Evolutionary conservation across 495 filamentous ascomycete genomes (phyloP).

Genomic region (Podospora comata): DNA sequence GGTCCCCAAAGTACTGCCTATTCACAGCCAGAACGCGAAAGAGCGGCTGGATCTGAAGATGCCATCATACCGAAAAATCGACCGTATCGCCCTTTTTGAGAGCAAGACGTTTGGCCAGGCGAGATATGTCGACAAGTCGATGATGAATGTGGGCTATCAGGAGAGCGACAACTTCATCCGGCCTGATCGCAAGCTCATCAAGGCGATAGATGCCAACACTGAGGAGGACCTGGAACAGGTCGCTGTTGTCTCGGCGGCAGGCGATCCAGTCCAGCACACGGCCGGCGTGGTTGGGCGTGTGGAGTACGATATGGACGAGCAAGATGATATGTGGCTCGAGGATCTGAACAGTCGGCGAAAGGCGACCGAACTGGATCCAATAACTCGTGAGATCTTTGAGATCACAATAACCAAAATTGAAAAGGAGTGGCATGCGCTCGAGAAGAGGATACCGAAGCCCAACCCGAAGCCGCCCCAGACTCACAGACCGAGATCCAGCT

Average conservation of each 20-base stretch:
- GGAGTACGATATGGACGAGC: constrained; percentile 99
- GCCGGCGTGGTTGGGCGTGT: constrained; percentile 64
- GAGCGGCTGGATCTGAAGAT: constrained; percentile 59
- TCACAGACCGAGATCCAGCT: constrained; percentile 84
- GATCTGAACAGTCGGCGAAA: constrained; percentile 74
- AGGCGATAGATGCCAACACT: constrained; percentile 66
- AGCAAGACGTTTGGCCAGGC: constrained; percentile 54
- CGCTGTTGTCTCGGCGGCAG: constrained; percentile 56
- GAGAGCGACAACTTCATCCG: constrained; percentile 83
- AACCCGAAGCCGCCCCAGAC: constrained; percentile 94
- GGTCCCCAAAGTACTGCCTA: constrained; percentile 50
- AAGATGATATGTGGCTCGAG: constrained; percentile 95
- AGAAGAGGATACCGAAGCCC: constrained; percentile 93
- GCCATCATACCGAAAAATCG: constrained; percentile 56
- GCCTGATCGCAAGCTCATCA: constrained; percentile 72
- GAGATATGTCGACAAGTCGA: constrained; percentile 75
- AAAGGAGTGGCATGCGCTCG: constrained; percentile 95
- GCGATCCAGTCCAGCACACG: constrained; percentile 46
- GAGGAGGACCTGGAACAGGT: constrained; percentile 79
- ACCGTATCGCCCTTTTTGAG: constrained; percentile 54
- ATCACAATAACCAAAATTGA: constrained; percentile 98
- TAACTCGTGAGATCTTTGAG: constrained; percentile 91
- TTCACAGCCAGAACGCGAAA: constrained; percentile 53
- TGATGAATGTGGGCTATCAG: constrained; percentile 94
- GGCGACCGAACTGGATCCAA: constrained; percentile 66